Evolutionary conservation across 176 grass and related monocot genomes (phyloP).

Genomic region (Aegilops sharonensis): DNA sequence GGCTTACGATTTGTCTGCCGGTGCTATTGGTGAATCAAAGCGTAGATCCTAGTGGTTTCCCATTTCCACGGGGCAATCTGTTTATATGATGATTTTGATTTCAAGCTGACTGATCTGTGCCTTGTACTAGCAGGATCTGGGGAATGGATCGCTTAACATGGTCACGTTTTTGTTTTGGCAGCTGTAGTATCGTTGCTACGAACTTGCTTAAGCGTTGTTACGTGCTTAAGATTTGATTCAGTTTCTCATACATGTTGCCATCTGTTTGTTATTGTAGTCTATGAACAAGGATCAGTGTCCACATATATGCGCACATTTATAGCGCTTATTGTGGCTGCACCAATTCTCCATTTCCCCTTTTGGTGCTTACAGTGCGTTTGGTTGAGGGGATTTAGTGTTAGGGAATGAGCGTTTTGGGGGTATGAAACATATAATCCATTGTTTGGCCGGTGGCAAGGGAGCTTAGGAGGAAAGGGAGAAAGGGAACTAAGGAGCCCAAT

Average conservation of each 20-base stretch:
- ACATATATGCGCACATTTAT: background rate
- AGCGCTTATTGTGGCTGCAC: background rate
- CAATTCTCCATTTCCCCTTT: constrained; percentile 1
- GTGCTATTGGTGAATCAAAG: background rate
- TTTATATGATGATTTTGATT: background rate
- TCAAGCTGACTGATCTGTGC: background rate
- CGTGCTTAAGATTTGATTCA: background rate
- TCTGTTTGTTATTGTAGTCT: background rate
- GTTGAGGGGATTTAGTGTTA: background rate
- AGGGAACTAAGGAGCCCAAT: background rate
- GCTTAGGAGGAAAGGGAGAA: background rate
- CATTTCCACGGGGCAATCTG: background rate
- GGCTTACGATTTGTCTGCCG: background rate
- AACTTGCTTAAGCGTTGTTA: background rate
- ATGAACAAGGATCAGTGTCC: background rate
- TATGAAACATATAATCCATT: background rate
- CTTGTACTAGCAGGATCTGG: constrained; percentile 23
- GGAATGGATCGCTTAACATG: background rate
- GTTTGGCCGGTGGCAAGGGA: background rate
- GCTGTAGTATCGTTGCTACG: background rate
- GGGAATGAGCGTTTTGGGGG: background rate
- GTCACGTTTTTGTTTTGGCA: background rate
- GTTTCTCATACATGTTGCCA: background rate
- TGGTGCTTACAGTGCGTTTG: background rate
- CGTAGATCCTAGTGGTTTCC: constrained; percentile 18